phyloP scores from a whole-genome alignment of 225 moss, liverwort and hornwort species.

The Neckera pumila region DNA sequence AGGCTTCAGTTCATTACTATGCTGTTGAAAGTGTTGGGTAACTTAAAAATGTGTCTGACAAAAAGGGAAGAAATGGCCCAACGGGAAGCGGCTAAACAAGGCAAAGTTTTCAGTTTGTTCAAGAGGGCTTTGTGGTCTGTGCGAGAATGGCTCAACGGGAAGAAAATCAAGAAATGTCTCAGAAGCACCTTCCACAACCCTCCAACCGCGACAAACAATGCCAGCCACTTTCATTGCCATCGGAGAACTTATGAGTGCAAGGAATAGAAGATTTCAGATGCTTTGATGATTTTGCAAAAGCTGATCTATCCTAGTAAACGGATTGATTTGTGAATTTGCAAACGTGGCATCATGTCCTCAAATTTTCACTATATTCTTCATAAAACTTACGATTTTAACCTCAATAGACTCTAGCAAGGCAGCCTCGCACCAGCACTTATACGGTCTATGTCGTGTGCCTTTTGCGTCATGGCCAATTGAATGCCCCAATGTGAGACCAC shows the following conservation, averaged over 20 bases:
- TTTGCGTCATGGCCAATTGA: background rate
- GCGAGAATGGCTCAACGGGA: background rate
- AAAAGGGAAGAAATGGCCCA: background rate
- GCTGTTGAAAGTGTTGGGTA: too few species aligned
- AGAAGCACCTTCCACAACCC: too few species aligned
- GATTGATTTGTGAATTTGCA: background rate
- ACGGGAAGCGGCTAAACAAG: background rate
- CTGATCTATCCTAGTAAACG: too few species aligned
- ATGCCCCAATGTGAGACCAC: background rate
- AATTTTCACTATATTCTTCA: background rate
- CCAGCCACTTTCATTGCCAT: background rate
- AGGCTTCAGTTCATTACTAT: background rate
- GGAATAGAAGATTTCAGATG: background rate
- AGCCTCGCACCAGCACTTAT: background rate
- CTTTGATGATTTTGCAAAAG: background rate
- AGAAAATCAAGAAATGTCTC: too few species aligned
- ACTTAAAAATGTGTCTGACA: too few species aligned
- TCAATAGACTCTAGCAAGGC: background rate
- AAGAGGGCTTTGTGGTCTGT: background rate
- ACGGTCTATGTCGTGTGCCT: background rate
- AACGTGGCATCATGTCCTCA: background rate
- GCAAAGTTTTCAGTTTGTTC: background rate
- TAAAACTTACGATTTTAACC: background rate
- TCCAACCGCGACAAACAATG: background rate
- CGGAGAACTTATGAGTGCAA: background rate